Evolutionary conservation across 148 eudicot species (phyloP).

Genomic region (Rhododendron williamsianum): DNA sequence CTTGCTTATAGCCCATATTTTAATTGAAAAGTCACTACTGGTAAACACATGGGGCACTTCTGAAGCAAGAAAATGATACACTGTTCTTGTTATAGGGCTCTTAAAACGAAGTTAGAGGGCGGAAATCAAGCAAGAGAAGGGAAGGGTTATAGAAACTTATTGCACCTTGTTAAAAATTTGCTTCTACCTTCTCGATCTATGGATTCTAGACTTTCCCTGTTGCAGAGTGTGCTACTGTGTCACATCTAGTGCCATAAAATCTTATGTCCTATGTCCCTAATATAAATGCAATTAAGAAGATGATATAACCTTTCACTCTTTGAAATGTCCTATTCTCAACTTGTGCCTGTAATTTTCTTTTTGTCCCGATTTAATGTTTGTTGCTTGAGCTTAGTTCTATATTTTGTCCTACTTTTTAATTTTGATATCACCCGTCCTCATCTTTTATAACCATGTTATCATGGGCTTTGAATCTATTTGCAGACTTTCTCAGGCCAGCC

Average conservation of each 20-base stretch:
- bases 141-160: not conserved
- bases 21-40: not conserved
- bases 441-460: not conserved
- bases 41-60: not conserved
- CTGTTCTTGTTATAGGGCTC: not conserved
- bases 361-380: slow-evolving; percentile 2
- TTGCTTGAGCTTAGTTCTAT: slow-evolving; percentile 1
- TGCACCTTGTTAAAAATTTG: not conserved
- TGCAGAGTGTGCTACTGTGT: not conserved
- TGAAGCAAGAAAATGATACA: not conserved
- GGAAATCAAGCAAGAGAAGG: not conserved
- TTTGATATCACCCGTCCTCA: not conserved
- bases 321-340: not conserved
- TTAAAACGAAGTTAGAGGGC: not conserved
- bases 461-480: not conserved
- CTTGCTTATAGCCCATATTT: not conserved
- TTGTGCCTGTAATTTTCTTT: not conserved
- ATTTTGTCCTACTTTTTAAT: not conserved
- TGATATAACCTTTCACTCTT: not conserved
- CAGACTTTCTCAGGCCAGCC: slow-evolving; percentile 66
- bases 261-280: not conserved
- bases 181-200: not conserved
- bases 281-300: not conserved
- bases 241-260: not conserved
- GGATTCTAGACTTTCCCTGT: not conserved